Evolutionary conservation across 176 grass and related monocot species (phyloP).

Genomic region (Tuctoria greenei): DNA sequence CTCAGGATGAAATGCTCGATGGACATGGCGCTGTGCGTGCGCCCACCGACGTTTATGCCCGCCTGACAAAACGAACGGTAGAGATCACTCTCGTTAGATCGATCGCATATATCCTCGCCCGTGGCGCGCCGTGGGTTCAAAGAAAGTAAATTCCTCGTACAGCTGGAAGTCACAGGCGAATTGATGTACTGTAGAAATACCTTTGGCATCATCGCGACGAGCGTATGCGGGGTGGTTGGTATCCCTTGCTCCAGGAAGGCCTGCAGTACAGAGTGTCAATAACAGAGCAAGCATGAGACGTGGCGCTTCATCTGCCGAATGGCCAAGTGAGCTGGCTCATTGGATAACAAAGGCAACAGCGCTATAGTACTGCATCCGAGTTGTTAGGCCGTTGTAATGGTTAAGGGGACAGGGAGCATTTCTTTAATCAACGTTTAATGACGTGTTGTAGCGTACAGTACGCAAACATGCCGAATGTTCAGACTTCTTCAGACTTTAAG

Average conservation of each 20-base stretch:
- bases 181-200: slow-evolving; percentile 21
- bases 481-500: slow-evolving; percentile 27
- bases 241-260: slow-evolving; percentile 93
- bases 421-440: slow-evolving; percentile 26
- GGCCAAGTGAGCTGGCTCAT: background rate
- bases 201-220: slow-evolving; percentile 91
- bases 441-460: background rate
- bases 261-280: slow-evolving; percentile 41
- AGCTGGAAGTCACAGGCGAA: background rate
- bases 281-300: background rate
- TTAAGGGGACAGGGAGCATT: slow-evolving; percentile 39
- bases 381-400: slow-evolving; percentile 15
- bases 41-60: slow-evolving; percentile 70
- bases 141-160: background rate
- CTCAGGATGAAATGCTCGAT: slow-evolving; percentile 95
- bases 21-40: slow-evolving; percentile 86
- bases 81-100: background rate
- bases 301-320: slow-evolving; percentile 14
- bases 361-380: background rate
- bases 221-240: slow-evolving; percentile 72
- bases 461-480: slow-evolving; percentile 36
- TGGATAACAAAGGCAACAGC: background rate
- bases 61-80: slow-evolving; percentile 45
- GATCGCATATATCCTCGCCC: background rate
- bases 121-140: background rate